Base-by-base conservation (phyloP, 768 basidiomycete species). In the Chalciporus sphaerocephalus region DNA sequence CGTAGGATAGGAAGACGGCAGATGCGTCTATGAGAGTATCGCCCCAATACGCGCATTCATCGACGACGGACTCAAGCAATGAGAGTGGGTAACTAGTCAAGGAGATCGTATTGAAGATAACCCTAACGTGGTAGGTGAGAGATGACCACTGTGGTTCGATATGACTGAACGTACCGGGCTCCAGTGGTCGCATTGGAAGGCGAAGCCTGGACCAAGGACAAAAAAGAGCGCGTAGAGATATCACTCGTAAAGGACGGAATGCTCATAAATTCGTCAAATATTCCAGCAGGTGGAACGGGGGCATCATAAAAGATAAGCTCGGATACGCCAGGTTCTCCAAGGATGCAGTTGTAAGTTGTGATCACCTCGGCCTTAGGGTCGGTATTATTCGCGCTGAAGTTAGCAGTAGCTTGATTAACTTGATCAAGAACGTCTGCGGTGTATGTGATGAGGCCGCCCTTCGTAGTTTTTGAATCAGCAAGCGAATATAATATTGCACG, bases 251-350 rank as follows among this genome's bases (percentile, higher is more conserved):
- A 12, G 7, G 41, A 40, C 6, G 48, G 37, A 36, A 61, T 57
- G 3, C 42, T 43, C 2, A 54, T 28, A 25, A 79, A 46, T 23
- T 51, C 52, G 7, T 62, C 61, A 44, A 58, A 56, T 5, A 55
- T 33, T 1, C 58, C 55, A 12, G 33, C 3, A 5, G 56, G 61
- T 15, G 44, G 55, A 12, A 25, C 36, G 3, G 48, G 79, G 1
- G 53, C 76, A 51, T 84, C 76, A 51, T 83, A 84, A 57, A 85
- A 84, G 9, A 83, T 18, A 5, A 75, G 40, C 10, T 66, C 52
- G 37, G 58, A 62, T 23, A 40, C 38, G 24, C 46, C 40, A 18
- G 40, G 46, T 61, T 61, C 16, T 17, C 21, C 42, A 27, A 18
- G 18, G 15, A 21, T 5, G 38, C 40, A 62, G 48, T 72, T 75